Base-by-base conservation (phyloP, 2,329 filamentous ascomycete species). In the Thelonectria olida region DNA sequence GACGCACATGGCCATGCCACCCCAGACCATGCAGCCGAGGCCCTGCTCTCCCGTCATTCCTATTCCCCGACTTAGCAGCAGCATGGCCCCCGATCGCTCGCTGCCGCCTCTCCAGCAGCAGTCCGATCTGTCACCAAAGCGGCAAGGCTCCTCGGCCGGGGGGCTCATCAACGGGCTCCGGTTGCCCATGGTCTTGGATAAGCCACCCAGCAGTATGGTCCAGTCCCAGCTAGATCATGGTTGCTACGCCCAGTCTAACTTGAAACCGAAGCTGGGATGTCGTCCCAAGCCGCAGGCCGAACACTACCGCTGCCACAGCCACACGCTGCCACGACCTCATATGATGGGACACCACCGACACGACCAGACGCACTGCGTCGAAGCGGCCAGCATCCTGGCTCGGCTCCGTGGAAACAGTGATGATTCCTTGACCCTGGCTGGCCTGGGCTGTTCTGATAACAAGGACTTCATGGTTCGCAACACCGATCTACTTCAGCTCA, bases 351-450 rank as follows among this genome's bases (percentile, higher is more conserved):
- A 44, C 15, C 20, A 44, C 17, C 62, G 15, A 27, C 20, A 13
- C 49, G 9, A 69, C 17, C 68, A 69, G 12, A 72, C 71, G 39
- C 70, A 64, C 31, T 72, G 70, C 17, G 66, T 72, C 49, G 70
- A 72, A 20, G 70, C 70, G 17, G 70, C 70, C n/a, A 64, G 58
- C 12, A 72, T 80, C 28, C 78, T 80, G 15, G 76, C 78, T 17
- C 75, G 78, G 22, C 78, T 80, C 63, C 75, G 79, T 19, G 76
- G 77, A 1, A 71, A 74, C 12, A 61, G 67, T 9, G 71, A 78
- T 49, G 51, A 72, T 7, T 63, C 64, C 2, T 44, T 64, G 5
- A 72, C 74, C 10, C 71, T 71, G 19, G 66, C 64, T 3, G 60
- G 67, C 8, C 63, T 80, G 3, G 78, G 76, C 1, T 78, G 75